Evolutionary conservation across 1,139 yeast species (phyloP).

Genomic region (Saccharomyces hybrid): DNA sequence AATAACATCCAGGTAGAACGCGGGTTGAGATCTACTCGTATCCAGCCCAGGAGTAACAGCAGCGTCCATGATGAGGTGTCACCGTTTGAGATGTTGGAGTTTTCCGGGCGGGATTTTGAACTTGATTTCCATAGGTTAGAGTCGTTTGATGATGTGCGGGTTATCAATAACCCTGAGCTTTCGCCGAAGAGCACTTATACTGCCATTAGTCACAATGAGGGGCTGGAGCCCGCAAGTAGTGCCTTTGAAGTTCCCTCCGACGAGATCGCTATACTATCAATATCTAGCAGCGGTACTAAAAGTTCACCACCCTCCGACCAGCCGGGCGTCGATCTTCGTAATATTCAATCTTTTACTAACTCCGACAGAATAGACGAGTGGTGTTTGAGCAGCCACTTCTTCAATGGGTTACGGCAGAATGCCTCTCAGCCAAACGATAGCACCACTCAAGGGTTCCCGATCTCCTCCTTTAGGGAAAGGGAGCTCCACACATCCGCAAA

Average conservation of each 20-base stretch:
- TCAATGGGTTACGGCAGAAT: background rate
- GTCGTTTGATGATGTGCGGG: background rate
- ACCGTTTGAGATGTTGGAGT: background rate
- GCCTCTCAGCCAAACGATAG: background rate
- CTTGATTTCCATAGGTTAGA: background rate
- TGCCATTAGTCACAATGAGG: background rate
- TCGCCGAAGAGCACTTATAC: background rate
- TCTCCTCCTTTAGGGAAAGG: background rate
- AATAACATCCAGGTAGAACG: background rate
- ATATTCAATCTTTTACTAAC: background rate
- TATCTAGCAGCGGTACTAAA: background rate
- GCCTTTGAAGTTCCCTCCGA: background rate
- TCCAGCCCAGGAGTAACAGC: background rate
- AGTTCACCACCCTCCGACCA: background rate
- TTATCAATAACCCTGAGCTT: constrained; percentile 3
- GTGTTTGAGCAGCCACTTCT: constrained; percentile 3
- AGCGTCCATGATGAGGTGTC: background rate
- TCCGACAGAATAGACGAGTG: constrained; percentile 5
- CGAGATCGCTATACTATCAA: constrained; percentile 2
- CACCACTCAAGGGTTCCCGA: background rate
- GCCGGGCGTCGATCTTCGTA: background rate
- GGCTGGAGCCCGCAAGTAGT: background rate
- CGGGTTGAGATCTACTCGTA: background rate
- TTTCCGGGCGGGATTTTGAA: background rate
- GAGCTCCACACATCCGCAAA: background rate